phyloP scores from a whole-genome alignment of 2,329 filamentous ascomycete species.

The Ophidiomyces ophidiicola region DNA sequence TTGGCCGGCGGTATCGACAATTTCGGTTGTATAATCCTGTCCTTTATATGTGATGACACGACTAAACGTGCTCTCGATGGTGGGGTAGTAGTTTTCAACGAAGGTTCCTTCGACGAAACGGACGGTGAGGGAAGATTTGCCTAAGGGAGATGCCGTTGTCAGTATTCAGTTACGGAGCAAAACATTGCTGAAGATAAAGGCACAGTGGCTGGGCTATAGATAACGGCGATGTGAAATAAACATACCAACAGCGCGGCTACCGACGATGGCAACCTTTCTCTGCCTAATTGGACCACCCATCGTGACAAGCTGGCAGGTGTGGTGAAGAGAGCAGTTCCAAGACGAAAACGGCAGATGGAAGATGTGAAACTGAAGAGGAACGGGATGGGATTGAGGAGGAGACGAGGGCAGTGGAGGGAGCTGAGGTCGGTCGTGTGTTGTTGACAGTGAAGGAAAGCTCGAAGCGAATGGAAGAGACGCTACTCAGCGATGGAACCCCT shows the following conservation, averaged over 20 bases:
- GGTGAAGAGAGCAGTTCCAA: neutral
- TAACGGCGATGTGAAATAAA: conserved; percentile 17
- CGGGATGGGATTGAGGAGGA: too few relatives aligned
- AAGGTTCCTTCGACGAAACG: conserved; percentile 97
- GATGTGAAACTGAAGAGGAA: conserved; percentile 1
- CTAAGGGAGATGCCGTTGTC: conserved; percentile 36
- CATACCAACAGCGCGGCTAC: conserved; percentile 80
- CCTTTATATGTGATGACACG: conserved; percentile 87
- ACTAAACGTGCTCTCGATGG: conserved; percentile 97
- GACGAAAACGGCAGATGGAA: neutral
- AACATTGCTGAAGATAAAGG: neutral
- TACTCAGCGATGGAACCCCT: too few relatives aligned
- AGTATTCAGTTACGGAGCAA: neutral
- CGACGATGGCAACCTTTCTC: conserved; percentile 89
- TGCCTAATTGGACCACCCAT: conserved; percentile 67
- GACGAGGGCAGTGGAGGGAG: too few relatives aligned
- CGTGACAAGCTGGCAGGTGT: neutral
- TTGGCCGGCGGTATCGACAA: conserved; percentile 96
- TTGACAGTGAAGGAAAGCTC: conserved; percentile 3
- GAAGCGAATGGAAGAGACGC: conserved; percentile 1
- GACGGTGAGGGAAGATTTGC: conserved; percentile 93
- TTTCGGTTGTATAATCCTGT: conserved; percentile 89
- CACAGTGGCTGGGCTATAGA: neutral
- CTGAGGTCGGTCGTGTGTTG: conserved; percentile 1
- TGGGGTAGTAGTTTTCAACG: conserved; percentile 97